These are phyloP conservation scores for Boechera retrofracta DNA, from an alignment of 345 rosid species.

Conservation along the genomic window DNA sequence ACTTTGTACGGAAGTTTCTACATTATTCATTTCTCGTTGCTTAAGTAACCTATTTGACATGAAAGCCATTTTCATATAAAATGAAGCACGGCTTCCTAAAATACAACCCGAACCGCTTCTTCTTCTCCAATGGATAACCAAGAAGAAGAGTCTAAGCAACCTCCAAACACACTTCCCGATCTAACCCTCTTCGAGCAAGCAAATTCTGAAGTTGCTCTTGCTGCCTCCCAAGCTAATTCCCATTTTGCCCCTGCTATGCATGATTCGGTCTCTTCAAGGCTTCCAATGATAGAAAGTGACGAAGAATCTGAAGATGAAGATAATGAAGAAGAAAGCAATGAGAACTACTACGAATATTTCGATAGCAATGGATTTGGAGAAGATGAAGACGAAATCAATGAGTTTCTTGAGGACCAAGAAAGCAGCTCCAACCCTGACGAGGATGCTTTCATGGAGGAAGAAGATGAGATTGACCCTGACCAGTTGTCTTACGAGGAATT, in stretches of 20 bases:
- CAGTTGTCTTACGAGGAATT: slow-evolving; percentile 73
- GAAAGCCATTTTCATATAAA: slow-evolving; percentile 29
- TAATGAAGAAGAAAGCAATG: slow-evolving; percentile 18
- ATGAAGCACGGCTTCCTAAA: neutral
- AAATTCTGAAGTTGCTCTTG: slow-evolving; percentile 42
- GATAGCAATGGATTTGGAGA: slow-evolving; percentile 49
- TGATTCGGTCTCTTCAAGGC: slow-evolving; percentile 21
- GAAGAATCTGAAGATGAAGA: slow-evolving; percentile 44
- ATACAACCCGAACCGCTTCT: neutral
- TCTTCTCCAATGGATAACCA: slow-evolving; percentile 38
- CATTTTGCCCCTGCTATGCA: slow-evolving; percentile 1
- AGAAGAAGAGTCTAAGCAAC: slow-evolving; percentile 32
- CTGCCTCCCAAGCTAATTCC: slow-evolving; percentile 32
- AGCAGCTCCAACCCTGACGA: slow-evolving; percentile 45
- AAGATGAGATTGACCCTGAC: slow-evolving; percentile 75
- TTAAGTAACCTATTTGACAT: slow-evolving; percentile 35
- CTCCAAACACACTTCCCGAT: slow-evolving; percentile 33
- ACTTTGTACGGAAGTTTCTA: slow-evolving; percentile 34
- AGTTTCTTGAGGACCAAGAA: slow-evolving; percentile 56
- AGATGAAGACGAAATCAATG: slow-evolving; percentile 41
- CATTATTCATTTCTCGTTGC: slow-evolving; percentile 35
- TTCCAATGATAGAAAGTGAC: slow-evolving; percentile 50
- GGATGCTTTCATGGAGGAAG: slow-evolving; percentile 50
- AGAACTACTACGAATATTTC: slow-evolving; percentile 55
- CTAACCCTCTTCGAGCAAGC: slow-evolving; percentile 42